Percentiles rank a stretch among this genome's conserved stretches.
phyloP scores from a whole-genome alignment of 371 early-diverging fungal genomes.

The Phascolomyces articulosus region DNA sequence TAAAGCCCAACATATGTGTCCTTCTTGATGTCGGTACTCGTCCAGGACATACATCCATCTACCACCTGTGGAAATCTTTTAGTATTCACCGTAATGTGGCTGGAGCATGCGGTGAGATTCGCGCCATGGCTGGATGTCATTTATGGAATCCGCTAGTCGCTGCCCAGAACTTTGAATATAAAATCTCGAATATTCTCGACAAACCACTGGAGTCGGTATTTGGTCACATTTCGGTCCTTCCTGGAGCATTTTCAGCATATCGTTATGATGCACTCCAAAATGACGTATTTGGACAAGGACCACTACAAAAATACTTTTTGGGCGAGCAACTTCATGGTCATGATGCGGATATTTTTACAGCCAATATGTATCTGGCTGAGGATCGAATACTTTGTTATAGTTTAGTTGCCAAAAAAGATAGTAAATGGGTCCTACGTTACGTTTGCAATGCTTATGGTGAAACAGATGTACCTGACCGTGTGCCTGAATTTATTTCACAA shows the following conservation, averaged over 20 bases:
- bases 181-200: conserved; percentile 96
- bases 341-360: conserved; percentile 67
- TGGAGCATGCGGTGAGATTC: conserved; percentile 97
- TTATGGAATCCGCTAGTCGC: conserved; percentile 86
- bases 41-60: conserved; percentile 86
- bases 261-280: conserved; percentile 88
- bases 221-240: conserved; percentile 96
- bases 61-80: conserved; percentile 93
- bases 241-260: conserved; percentile 97
- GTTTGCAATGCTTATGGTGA: conserved; percentile 76
- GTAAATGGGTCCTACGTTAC: conserved; percentile 70
- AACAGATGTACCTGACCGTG: conserved; percentile 87
- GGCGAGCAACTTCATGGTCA: conserved; percentile 88
- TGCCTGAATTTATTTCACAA: conserved; percentile 86
- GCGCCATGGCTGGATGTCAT: conserved; percentile 77
- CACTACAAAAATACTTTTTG: conserved; percentile 89
- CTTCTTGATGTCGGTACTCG: conserved; percentile 96
- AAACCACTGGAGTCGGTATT: conserved; percentile 96
- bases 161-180: conserved; percentile 94
- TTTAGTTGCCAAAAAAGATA: conserved; percentile 76
- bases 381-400: conserved; percentile 91
- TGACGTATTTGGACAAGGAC: conserved; percentile 66
- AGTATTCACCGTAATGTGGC: conserved; percentile 83
- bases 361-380: conserved; percentile 83
- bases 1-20: conserved; percentile 89